These are phyloP conservation scores for Stagonosporopsis tanaceti DNA, from an alignment of 2,329 filamentous ascomycete species.

Conservation along the genomic window DNA sequence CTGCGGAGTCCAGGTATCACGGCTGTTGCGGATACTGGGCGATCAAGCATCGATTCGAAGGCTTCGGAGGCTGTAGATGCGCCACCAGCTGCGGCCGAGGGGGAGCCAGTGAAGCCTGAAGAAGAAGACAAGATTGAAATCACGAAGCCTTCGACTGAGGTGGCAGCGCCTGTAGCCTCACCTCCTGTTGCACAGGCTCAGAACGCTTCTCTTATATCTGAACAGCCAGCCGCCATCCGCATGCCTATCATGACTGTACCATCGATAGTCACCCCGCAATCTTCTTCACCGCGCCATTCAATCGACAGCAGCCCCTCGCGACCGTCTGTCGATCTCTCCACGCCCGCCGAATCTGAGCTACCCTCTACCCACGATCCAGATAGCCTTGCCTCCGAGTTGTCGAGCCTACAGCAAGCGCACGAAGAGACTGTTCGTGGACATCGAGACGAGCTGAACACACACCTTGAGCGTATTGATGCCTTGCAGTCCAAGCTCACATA, in stretches of 20 bases:
- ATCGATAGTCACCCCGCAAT: constrained; percentile 40
- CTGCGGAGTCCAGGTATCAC: constrained; percentile 38
- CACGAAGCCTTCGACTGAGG: constrained; percentile 40
- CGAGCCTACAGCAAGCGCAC: constrained; percentile 59
- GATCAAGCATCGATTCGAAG: constrained; percentile 56
- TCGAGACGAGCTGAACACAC: constrained; percentile 82
- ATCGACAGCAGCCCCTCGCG: constrained; percentile 43
- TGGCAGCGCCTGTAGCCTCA: constrained; percentile 16
- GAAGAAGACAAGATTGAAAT: constrained; percentile 22
- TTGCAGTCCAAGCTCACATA: constrained; percentile 91
- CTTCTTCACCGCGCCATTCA: constrained; percentile 44
- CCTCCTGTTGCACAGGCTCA: constrained; percentile 24
- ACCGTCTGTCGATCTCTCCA: constrained; percentile 39
- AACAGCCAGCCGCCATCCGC: constrained; percentile 47
- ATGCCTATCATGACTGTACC: constrained; percentile 43
- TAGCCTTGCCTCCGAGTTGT: constrained; percentile 55
- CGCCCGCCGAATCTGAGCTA: constrained; percentile 45
- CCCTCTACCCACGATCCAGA: constrained; percentile 35
- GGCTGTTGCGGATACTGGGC: constrained; percentile 46
- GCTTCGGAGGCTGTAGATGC: constrained; percentile 40
- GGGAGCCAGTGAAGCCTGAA: constrained; percentile 23
- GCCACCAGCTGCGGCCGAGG: constrained; percentile 22
- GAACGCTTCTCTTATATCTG: constrained; percentile 34
- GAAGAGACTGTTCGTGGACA: constrained; percentile 65
- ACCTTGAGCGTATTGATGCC: constrained; percentile 90